Evolutionary conservation across 495 filamentous ascomycete genomes (phyloP).

Genomic region (Monascus purpureus): DNA sequence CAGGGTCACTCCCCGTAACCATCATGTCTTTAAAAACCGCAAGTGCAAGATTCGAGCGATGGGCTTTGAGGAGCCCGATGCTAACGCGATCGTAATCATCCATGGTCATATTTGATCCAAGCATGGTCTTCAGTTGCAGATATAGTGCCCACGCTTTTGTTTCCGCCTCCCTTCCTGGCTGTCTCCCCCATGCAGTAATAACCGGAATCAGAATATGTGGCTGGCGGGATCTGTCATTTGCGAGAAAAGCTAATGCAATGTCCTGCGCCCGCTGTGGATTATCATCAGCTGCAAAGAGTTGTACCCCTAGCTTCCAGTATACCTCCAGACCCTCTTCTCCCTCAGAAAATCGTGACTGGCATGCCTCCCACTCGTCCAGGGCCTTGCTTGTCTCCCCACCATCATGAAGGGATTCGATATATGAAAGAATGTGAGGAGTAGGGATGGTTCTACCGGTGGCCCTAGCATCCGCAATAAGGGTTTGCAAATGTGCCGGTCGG

Average conservation of each 20-base stretch:
- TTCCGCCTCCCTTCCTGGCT: conserved; percentile 22
- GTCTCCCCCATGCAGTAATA: conserved; percentile 29
- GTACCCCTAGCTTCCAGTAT: conserved; percentile 57
- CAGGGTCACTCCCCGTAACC: conserved; percentile 42
- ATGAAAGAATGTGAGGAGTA: conserved; percentile 44
- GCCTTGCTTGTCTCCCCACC: conserved; percentile 45
- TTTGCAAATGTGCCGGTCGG: conserved; percentile 44
- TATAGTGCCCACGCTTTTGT: conserved; percentile 56
- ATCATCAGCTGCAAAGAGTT: conserved; percentile 45
- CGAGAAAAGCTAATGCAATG: conserved; percentile 44
- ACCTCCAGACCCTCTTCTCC: conserved; percentile 34
- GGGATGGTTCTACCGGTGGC: conserved; percentile 37
- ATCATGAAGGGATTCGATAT: conserved; percentile 49
- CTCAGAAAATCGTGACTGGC: conserved; percentile 36
- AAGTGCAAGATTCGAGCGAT: conserved; percentile 47
- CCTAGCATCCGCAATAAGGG: conserved; percentile 47
- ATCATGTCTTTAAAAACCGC: conserved; percentile 77
- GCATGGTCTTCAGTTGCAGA: conserved; percentile 40
- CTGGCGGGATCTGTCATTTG: conserved; percentile 32
- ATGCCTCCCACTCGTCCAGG: conserved; percentile 50
- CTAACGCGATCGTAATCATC: conserved; percentile 61
- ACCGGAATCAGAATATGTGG: conserved; percentile 54
- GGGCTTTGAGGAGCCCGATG: conserved; percentile 44
- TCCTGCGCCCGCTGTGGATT: conserved; percentile 50
- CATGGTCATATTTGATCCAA: conserved; percentile 51